Conservation (phyloP, 805 yeast genomes). For the Kodamaea fukazawae region DNA sequence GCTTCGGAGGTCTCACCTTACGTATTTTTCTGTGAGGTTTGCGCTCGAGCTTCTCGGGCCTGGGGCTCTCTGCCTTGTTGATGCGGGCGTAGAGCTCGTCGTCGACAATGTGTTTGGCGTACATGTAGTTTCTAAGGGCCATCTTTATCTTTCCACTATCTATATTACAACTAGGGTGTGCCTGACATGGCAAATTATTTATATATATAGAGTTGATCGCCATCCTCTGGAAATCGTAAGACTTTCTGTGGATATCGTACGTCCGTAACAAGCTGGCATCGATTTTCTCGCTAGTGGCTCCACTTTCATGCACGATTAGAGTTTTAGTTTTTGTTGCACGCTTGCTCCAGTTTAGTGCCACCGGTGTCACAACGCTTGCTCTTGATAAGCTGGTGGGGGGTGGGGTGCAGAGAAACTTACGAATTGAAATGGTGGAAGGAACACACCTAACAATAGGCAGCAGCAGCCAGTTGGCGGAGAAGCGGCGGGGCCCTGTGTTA, state of each 20-base stretch:
- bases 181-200: background rate
- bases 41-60: background rate
- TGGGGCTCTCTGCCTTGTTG: constrained; percentile 10
- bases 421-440: too few relatives aligned
- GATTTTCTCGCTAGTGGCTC: too few relatives aligned
- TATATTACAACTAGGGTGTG: background rate
- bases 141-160: constrained; percentile 16
- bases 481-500: too few relatives aligned
- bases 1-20: background rate
- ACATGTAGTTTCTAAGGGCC: constrained; percentile 43
- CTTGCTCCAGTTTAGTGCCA: too few relatives aligned
- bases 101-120: constrained; percentile 34
- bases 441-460: too few relatives aligned
- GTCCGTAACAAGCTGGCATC: background rate
- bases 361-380: too few relatives aligned
- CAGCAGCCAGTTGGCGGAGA: too few relatives aligned
- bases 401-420: too few relatives aligned
- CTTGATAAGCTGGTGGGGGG: too few relatives aligned
- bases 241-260: background rate
- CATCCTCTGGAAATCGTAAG: background rate
- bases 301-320: too few relatives aligned
- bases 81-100: constrained; percentile 14
- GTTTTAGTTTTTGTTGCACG: too few relatives aligned
- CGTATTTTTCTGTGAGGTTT: constrained; percentile 1
- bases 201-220: background rate